Base-by-base conservation (phyloP, 2,329 filamentous ascomycete genomes). In the Stachybotrys chlorohalonatus region DNA sequence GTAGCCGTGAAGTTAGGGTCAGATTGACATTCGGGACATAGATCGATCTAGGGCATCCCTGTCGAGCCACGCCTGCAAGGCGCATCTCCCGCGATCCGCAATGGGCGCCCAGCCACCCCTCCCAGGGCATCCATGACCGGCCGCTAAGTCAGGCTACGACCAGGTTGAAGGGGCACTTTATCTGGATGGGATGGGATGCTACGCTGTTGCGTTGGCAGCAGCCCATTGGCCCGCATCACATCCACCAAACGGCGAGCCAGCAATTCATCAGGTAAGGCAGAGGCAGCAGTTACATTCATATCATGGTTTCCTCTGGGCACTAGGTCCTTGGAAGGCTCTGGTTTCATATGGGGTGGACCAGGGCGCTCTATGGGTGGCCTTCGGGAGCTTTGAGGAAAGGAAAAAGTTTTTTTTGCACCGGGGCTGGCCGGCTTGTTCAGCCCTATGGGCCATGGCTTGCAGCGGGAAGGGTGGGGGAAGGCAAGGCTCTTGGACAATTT, bases 401-500 rank as follows among this genome's bases (percentile, higher is more conserved):
- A 13, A 42, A 42, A 42, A 5, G 3, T 42, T 42, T 42, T 42
- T 42, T 42, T 42, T 24, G 24, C 36, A 42, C 36, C 13, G 36
- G 36, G 9, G 36, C 13, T 42, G 24, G 24, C 36, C 36, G 36
- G 36, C 24, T 24, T 24, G 24, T 24, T 42, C 36, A 42, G 36
- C 36, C 36, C 36, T 42, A 42, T 13, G 36, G 24, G 24, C 24
- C 36, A 42, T 5, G 36, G 36, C 36, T 9, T 9, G 36, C 36
- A 42, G 36, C 36, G 36, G 36, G 36, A 42, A 42, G 36, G 36
- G 36, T 13, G 36, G 36, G 36, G 36, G 36, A 42, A 42, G 36
- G 9, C 36, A 42, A 9, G 36, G 36, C 55, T 39, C 42, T 45
- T 47, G 46, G 55, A n/a, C n/a, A 55, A 54, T 63, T 52, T 48